Conservation (phyloP, 148 eudicot species). For the Silene uniflora region DNA sequence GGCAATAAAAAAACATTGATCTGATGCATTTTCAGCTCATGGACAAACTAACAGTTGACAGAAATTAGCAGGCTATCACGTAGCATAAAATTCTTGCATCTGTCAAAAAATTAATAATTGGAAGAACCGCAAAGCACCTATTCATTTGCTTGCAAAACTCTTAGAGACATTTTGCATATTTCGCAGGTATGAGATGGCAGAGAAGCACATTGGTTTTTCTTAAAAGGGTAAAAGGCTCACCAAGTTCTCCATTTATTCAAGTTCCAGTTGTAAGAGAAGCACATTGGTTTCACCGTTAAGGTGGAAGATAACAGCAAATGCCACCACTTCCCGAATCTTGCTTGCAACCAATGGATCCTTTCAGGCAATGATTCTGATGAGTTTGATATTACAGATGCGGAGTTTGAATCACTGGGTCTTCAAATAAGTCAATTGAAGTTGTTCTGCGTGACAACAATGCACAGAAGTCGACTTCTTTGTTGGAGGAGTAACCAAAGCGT, state of each 20-base stretch:
- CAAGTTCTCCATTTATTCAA: slow-evolving; percentile 37
- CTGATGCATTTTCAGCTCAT: too few species aligned
- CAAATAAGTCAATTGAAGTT: slow-evolving; percentile 52
- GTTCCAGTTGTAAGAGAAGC: neutral
- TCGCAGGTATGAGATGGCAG: slow-evolving; percentile 44
- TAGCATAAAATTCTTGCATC: too few species aligned
- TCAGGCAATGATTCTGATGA: slow-evolving; percentile 79
- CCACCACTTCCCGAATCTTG: slow-evolving; percentile 33
- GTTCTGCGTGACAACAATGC: slow-evolving; percentile 37
- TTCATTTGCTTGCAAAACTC: neutral
- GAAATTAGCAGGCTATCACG: too few species aligned
- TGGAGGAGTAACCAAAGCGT: slow-evolving; percentile 69
- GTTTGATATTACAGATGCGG: slow-evolving; percentile 51
- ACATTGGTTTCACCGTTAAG: neutral
- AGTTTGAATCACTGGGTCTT: slow-evolving; percentile 46
- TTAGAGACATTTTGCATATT: neutral
- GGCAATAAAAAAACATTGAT: too few species aligned
- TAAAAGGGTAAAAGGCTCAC: slow-evolving; percentile 36
- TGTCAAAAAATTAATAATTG: too few species aligned
- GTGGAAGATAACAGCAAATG: too few species aligned
- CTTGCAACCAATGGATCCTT: slow-evolving; percentile 33
- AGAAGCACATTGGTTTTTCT: slow-evolving; percentile 33
- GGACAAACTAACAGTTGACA: too few species aligned
- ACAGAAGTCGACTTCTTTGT: slow-evolving; percentile 42
- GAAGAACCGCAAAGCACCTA: too few species aligned